Conservation (phyloP, 345 rosid species). For the Limnanthes douglasii region DNA sequence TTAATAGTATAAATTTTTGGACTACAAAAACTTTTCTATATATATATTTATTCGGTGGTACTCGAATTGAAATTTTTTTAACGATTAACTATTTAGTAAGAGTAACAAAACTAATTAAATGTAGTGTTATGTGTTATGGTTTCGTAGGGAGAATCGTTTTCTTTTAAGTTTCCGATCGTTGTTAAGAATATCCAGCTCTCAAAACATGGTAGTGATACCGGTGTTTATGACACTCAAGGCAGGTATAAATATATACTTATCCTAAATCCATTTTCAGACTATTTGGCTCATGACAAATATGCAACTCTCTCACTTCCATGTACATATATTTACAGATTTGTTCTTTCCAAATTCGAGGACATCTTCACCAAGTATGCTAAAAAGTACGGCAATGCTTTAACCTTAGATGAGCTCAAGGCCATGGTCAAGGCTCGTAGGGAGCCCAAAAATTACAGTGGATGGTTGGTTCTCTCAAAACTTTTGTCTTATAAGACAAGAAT, state of each 20-base stretch:
- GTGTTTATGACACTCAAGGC: conserved; percentile 67
- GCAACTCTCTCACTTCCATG: too few relatives aligned
- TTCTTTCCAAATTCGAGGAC: conserved; percentile 54
- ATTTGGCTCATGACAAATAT: too few relatives aligned
- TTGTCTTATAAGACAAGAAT: background rate
- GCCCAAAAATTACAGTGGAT: conserved; percentile 37
- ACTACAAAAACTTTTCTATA: too few relatives aligned
- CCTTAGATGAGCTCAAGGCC: conserved; percentile 25
- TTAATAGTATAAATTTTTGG: too few relatives aligned
- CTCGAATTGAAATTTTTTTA: too few relatives aligned
- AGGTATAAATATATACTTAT: conserved; percentile 32
- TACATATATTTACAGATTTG: conserved; percentile 41
- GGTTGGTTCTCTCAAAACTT: conserved; percentile 21
- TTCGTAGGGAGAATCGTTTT: conserved; percentile 52
- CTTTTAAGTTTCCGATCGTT: conserved; percentile 49
- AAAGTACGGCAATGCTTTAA: conserved; percentile 27
- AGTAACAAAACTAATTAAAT: too few relatives aligned
- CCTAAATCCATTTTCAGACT: too few relatives aligned
- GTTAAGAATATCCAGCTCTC: conserved; percentile 43
- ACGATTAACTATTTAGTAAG: too few relatives aligned
- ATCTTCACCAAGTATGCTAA: conserved; percentile 42
- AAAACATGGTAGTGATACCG: conserved; percentile 84
- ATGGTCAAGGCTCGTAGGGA: conserved; percentile 43
- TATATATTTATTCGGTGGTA: too few relatives aligned
- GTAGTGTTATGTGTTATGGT: too few relatives aligned